These are phyloP conservation scores for Pistacia atlantica DNA, from an alignment of 345 rosid genomes.

Conservation along the genomic window DNA sequence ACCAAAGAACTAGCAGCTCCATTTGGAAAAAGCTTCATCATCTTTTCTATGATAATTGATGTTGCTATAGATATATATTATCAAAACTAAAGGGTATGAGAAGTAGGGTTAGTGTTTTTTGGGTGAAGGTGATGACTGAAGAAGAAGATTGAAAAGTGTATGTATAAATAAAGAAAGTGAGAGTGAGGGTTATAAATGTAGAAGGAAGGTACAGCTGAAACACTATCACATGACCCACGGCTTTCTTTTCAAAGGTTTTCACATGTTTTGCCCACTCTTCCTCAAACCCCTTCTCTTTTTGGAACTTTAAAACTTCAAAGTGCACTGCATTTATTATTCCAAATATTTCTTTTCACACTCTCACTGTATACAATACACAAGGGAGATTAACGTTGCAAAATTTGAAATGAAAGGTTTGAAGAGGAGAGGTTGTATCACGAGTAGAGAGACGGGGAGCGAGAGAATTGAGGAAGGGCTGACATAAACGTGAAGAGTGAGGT, in stretches of 20 bases:
- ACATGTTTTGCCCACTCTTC: slow-evolving; percentile 36
- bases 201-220: slow-evolving; percentile 40
- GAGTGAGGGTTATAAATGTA: slow-evolving; percentile 31
- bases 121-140: slow-evolving; percentile 2
- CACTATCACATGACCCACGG: slow-evolving; percentile 76
- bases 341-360: too few relatives aligned
- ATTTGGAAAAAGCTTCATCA: too few relatives aligned
- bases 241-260: slow-evolving; percentile 39
- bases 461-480: slow-evolving; percentile 24
- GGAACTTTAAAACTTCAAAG: not conserved
- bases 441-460: not conserved
- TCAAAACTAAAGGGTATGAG: too few relatives aligned
- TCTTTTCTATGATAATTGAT: too few relatives aligned
- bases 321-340: not conserved
- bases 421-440: slow-evolving; percentile 17
- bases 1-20: too few relatives aligned
- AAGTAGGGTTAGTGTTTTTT: too few relatives aligned
- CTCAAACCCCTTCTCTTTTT: not conserved
- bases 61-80: too few relatives aligned
- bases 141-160: not conserved
- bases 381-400: too few relatives aligned
- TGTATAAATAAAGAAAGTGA: not conserved
- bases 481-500: slow-evolving; percentile 31
- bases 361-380: too few relatives aligned
- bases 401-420: not conserved